These are phyloP conservation scores for Plasmodium malariae DNA, from an alignment of 169 alveolate genomes.

Conservation along the genomic window DNA sequence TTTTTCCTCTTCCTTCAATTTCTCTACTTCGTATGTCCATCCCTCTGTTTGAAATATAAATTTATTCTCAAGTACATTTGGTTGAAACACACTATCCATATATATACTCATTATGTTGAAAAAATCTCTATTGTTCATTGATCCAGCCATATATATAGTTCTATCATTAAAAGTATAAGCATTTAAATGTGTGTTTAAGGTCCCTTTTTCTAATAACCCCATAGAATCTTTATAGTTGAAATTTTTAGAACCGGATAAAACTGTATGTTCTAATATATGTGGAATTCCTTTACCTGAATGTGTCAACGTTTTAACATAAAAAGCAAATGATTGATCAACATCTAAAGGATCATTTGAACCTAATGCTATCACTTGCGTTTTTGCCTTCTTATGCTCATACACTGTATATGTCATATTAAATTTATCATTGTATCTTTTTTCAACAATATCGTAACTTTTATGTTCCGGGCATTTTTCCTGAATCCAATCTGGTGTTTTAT, in stretches of 20 bases:
- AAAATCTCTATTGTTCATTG: conserved; percentile 86
- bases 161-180: conserved; percentile 92
- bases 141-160: conserved; percentile 91
- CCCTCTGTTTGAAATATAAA: conserved; percentile 89
- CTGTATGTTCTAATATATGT: conserved; percentile 92
- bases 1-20: conserved; percentile 52
- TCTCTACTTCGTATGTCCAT: conserved; percentile 87
- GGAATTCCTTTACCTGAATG: conserved; percentile 84
- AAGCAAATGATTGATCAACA: conserved; percentile 62
- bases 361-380: conserved; percentile 69
- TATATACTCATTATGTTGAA: conserved; percentile 86
- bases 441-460: conserved; percentile 50
- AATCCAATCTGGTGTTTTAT: conserved; percentile 72
- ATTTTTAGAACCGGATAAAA: conserved; percentile 88
- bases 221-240: conserved; percentile 90
- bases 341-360: conserved; percentile 75
- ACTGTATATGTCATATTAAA: conserved; percentile 68
- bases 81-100: conserved; percentile 90
- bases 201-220: conserved; percentile 86
- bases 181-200: conserved; percentile 88
- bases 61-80: conserved; percentile 81
- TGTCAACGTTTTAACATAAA: conserved; percentile 75
- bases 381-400: conserved; percentile 74
- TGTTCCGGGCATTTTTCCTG: conserved; percentile 74
- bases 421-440: conserved; percentile 51